Conservation (phyloP, 257 asterid genomes). For the Nicotiana benthamiana region DNA sequence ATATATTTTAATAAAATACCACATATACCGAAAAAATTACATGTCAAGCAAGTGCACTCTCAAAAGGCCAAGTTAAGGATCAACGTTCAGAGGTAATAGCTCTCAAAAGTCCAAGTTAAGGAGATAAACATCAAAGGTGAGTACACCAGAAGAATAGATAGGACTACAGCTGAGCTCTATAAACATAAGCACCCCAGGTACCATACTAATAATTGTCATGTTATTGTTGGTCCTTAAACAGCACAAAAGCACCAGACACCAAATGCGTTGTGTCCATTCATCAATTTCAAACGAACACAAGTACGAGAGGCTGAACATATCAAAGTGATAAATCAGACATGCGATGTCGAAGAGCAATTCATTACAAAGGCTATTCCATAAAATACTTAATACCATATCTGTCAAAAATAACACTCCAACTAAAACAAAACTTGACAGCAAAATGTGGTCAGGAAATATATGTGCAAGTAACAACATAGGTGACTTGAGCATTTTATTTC, state of each 20-base stretch:
- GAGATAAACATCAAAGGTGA: too few species aligned
- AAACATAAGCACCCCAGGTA: background rate
- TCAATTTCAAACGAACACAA: background rate
- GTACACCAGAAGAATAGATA: too few species aligned
- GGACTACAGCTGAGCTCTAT: too few species aligned
- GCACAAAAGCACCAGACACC: background rate
- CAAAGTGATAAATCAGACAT: background rate
- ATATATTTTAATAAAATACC: too few species aligned
- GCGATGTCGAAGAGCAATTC: background rate
- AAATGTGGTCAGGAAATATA: background rate
- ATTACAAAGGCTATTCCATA: background rate
- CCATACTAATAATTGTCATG: background rate
- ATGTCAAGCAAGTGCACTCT: too few species aligned
- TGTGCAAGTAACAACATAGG: background rate
- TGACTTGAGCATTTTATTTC: background rate
- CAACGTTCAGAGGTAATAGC: too few species aligned
- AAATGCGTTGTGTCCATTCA: background rate
- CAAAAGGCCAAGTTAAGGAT: too few species aligned
- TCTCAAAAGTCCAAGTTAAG: too few species aligned
- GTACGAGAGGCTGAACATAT: background rate
- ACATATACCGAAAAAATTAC: too few species aligned
- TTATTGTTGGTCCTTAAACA: background rate
- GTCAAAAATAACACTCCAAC: background rate
- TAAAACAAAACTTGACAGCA: conserved; percentile 8
- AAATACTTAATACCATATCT: background rate